Conservation (phyloP, 345 rosid species). For the Corymbia maculata region DNA sequence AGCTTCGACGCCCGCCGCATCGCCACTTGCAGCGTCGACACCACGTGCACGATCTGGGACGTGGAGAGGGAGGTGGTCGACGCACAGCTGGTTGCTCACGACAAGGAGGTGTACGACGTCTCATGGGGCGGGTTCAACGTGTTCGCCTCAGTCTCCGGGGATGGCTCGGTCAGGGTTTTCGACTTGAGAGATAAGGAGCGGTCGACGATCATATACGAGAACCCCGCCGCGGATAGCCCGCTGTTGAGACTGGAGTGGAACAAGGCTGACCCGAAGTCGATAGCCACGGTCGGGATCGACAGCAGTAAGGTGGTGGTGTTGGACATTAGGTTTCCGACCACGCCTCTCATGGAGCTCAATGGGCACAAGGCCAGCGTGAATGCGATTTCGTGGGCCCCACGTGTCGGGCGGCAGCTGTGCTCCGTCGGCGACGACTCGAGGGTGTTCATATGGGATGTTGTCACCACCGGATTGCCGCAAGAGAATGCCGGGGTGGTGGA, state of each 20-base stretch:
- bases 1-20: conserved; percentile 29
- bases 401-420: conserved; percentile 24
- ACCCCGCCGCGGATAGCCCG: conserved; percentile 14
- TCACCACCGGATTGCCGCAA: neutral
- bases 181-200: conserved; percentile 50
- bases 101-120: conserved; percentile 50
- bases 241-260: conserved; percentile 53
- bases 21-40: conserved; percentile 35
- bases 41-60: conserved; percentile 52
- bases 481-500: conserved; percentile 6
- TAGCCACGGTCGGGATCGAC: conserved; percentile 43
- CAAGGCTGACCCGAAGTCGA: conserved; percentile 40
- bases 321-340: conserved; percentile 48
- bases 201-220: conserved; percentile 53
- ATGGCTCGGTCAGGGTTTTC: conserved; percentile 52
- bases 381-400: conserved; percentile 41
- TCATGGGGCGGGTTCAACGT: conserved; percentile 50
- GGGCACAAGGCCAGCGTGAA: conserved; percentile 40
- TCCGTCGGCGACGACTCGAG: conserved; percentile 46
- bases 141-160: conserved; percentile 52
- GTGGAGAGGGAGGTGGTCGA: conserved; percentile 30
- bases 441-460: conserved; percentile 43
- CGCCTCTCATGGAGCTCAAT: conserved; percentile 27
- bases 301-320: conserved; percentile 35
- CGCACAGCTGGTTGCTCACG: conserved; percentile 48